Evolutionary conservation across 2,329 filamentous ascomycete genomes (phyloP).

Genomic region (Xylaria arbuscula): DNA sequence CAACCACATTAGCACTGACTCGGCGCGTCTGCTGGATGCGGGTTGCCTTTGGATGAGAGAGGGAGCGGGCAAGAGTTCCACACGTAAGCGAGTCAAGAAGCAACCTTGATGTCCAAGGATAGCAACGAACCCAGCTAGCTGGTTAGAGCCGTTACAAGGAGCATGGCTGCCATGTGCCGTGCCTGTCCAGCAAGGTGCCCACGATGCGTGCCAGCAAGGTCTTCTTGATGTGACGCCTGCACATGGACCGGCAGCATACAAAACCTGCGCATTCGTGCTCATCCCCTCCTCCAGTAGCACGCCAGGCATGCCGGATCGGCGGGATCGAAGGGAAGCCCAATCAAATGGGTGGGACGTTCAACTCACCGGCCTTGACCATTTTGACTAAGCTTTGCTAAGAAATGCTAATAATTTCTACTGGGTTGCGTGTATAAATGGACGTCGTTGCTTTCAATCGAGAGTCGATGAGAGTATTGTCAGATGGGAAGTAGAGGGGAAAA

Average conservation of each 20-base stretch:
- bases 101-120: conserved; percentile 30
- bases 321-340: conserved; percentile 41
- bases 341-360: conserved; percentile 38
- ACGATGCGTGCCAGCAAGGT: conserved; percentile 30
- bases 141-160: conserved; percentile 23
- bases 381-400: conserved; percentile 67
- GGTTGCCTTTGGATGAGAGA: conserved; percentile 15
- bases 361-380: conserved; percentile 88
- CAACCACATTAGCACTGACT: conserved; percentile 43
- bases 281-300: conserved; percentile 46
- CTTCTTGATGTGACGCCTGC: conserved; percentile 55
- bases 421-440: conserved; percentile 27
- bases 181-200: conserved; percentile 44
- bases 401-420: conserved; percentile 44
- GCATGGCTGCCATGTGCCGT: conserved; percentile 40
- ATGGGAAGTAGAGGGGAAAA: conserved; percentile 29
- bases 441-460: conserved; percentile 28
- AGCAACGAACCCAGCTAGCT: conserved; percentile 25
- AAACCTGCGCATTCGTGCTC: conserved; percentile 73
- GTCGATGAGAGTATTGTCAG: conserved; percentile 32
- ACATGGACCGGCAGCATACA: conserved; percentile 42
- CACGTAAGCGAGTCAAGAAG: conserved; percentile 35
- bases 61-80: conserved; percentile 38
- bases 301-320: conserved; percentile 43
- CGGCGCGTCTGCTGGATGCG: conserved; percentile 39